Base-by-base conservation (phyloP, 306 rosid species). In the Begonia peltatifolia region DNA sequence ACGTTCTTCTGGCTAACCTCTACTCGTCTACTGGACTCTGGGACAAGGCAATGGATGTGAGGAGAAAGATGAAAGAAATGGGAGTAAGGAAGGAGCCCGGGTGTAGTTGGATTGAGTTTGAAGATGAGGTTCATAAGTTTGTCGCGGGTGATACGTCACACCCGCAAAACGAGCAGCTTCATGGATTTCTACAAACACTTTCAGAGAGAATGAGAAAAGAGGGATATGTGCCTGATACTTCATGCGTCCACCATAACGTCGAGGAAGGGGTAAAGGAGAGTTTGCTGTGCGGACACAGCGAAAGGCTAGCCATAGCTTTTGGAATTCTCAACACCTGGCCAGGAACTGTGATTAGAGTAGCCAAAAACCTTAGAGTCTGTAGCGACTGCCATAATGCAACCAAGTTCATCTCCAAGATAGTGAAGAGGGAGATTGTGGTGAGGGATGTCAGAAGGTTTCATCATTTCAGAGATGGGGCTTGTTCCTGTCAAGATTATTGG, bases 401-500 rank as follows among this genome's bases (percentile, higher is more conserved):
- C 11, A 89, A 85, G 55, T 61, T 71, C 55, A 80, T 89, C 68
- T 89, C 97, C 12, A 85, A 80, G 74, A 73, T 85, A 14, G 57
- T 68, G 64, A 64, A 70, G 15, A 81, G 97, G 65, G 87, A 80
- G 65, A 89, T 89, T 58, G 71, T 89, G 63, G 63, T 89, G 38
- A 85, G 97, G 71, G 97, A 89, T 72, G 87, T 83, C n/a, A 83
- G 81, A 65, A 75, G 97, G 67, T 89, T 89, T 71, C 97, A 89
- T 74, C 95, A 82, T 80, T 89, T 89, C 69, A 80, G 53, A 62
- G 74, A 82, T 53, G 97, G 95, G 47, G 62, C 65, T 61, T 88
- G 95, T 74, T 89, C 97, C 25, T 88, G 97, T 69, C 80, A 93
- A 53, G 95, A 89, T 74, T 89, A 84, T 66, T 89, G 97, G 97